phyloP scores from a whole-genome alignment of 148 eudicot genomes.

The Rheum nobile region DNA sequence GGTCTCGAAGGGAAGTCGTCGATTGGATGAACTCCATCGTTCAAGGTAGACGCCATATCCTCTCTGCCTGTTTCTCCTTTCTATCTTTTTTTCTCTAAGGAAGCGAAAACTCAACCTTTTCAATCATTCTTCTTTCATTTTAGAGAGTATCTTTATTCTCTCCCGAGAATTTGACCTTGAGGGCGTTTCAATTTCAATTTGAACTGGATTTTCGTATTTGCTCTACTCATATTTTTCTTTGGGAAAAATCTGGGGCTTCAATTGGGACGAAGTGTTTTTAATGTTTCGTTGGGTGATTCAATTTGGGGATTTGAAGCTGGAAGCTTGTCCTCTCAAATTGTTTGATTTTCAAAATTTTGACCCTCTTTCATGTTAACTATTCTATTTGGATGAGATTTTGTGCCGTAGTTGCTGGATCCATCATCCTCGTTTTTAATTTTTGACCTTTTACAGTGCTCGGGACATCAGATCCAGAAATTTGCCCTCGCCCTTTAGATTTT shows the following conservation, averaged over 20 bases:
- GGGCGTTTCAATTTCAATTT: not conserved
- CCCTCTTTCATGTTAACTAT: not conserved
- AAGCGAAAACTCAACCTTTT: not conserved
- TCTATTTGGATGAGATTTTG: not conserved
- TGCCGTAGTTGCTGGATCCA: not conserved
- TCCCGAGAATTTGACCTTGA: not conserved
- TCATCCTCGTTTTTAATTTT: not conserved
- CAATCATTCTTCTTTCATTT: not conserved
- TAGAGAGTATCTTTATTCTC: not conserved
- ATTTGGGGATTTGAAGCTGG: not conserved
- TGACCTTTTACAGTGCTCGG: not conserved
- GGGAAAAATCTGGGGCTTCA: not conserved
- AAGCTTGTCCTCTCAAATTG: not conserved
- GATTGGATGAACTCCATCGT: slow-evolving; percentile 54
- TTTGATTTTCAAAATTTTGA: not conserved
- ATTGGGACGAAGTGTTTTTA: not conserved
- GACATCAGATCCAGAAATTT: not conserved
- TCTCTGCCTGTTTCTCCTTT: not conserved
- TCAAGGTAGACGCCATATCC: slow-evolving; percentile 26
- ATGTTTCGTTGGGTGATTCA: not conserved
- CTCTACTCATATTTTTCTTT: not conserved
- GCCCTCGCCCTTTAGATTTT: not conserved
- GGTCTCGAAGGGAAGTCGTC: slow-evolving; percentile 57
- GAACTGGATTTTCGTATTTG: not conserved
- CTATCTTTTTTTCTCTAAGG: not conserved